Base-by-base conservation (phyloP, 768 basidiomycete genomes). In the Rhizopogon roseolus region DNA sequence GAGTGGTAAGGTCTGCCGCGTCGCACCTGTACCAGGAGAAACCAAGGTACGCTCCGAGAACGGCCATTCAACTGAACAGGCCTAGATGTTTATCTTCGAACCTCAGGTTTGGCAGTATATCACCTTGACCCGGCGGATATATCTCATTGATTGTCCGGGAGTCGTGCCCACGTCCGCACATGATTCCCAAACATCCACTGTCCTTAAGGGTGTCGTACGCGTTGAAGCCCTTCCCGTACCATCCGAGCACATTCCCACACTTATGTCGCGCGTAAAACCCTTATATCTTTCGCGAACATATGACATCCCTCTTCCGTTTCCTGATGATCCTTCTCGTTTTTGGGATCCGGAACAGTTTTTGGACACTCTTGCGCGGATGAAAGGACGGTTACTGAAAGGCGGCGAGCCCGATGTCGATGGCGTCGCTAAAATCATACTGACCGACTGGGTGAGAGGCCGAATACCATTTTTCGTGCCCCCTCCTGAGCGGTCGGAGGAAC, bases 61-160 rank as follows among this genome's bases (percentile, higher is more conserved):
- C 17, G 10, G 27, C 44, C 14, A 4, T 41, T 16, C 19, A 28
- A 28, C 43, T n/a, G 28, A 45, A 46, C 25, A 9, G 28, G 28
- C 22, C 22, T 34, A 49, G 1, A 16, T 53, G 13, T 50, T 41
- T 56, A 5, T 27, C 25, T 49, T 43, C n/a, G 34, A 38, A 34
- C 50, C 37, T 14, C 53, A 71, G 71, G 95, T 98, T 60, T 99
- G 97, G 97, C 96, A 99, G 80, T 99, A 99, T 71, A 98, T 99
- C 75, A 95, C 93, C 28, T 76, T 99, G 40, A 99, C 95, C 55
- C 84, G 88, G 58, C 82, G 90, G 51, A 99, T 99, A 67, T 99
- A 98, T 76, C 87, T 99, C 61, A 98, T 99, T 74, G 97, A 99
- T 72, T 99, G 97, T 67, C 97, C 97, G 28, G 97, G 97, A 46